Evolutionary conservation across 2,329 filamentous ascomycete species (phyloP).

Genomic region (Exophiala sideris): DNA sequence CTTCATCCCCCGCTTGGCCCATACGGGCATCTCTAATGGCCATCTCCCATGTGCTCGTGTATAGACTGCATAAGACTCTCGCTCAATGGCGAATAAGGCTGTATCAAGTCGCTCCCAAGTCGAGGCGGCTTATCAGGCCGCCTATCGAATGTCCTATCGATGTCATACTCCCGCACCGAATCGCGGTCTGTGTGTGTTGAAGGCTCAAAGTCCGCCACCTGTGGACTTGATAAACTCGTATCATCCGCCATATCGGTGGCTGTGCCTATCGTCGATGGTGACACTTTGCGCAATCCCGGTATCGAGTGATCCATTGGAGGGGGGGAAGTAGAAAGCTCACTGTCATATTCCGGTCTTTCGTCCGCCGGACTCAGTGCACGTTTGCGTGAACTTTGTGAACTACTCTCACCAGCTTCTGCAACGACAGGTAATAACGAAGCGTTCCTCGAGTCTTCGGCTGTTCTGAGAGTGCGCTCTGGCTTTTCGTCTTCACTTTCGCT

Average conservation of each 20-base stretch:
- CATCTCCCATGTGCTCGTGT: conserved; percentile 8
- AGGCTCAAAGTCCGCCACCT: conserved; percentile 8
- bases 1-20: background rate
- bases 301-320: conserved; percentile 4
- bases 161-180: background rate
- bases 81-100: conserved; percentile 17
- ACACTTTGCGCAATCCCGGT: conserved; percentile 19
- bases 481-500: conserved; percentile 54
- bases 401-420: conserved; percentile 78
- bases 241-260: conserved; percentile 16
- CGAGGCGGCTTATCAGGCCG: conserved; percentile 20
- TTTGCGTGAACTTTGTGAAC: conserved; percentile 46
- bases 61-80: conserved; percentile 18
- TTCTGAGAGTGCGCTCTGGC: conserved; percentile 60
- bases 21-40: background rate
- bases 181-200: background rate
- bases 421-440: conserved; percentile 73
- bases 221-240: conserved; percentile 16
- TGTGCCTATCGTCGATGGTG: conserved; percentile 20
- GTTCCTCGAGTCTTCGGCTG: conserved; percentile 53
- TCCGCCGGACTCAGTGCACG: conserved; percentile 11
- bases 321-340: conserved; percentile 1
- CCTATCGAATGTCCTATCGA: background rate
- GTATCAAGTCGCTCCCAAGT: conserved; percentile 26
- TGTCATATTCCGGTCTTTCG: conserved; percentile 4